Base-by-base conservation (phyloP, 257 asterid species). In the Schizonepeta tenuifolia region DNA sequence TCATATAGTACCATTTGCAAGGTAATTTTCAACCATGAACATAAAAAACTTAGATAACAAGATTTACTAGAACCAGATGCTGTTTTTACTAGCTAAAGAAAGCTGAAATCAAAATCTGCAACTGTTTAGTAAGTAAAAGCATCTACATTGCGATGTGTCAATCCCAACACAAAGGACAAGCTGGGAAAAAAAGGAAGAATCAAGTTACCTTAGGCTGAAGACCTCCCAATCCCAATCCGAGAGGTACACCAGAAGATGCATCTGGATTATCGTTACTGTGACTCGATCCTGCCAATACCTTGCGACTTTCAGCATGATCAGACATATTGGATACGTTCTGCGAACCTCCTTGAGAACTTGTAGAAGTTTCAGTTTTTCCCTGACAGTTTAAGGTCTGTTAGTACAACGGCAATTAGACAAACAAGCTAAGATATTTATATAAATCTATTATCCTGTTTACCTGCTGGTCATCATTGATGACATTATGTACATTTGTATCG, bases 191-290 rank as follows among this genome's bases (percentile, higher is more conserved):
- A 54, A 9, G 71, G 15, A 71, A 36, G 35, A 13, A 53, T 41
- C n/a, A 36, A 51, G 71, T 26, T 81, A 91, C 98, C 97, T 83
- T 91, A 22, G 95, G 87, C 71, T 88, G 96, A 84, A 93, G 87
- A 65, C 88, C 90, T 65, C 94, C 90, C 43, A 85, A 74, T 60
- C 98, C 98, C 81, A 93, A 74, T 41, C 98, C 98, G 73, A 89
- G 87, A 70, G 98, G 98, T 63, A 79, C 83, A 28, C 85, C 75
- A 33, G 89, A 64, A 41, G 95, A 77, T 74, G 79, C 80, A 71
- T 67, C 88, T 65, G 80, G 50, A 70, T 44, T 76, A 78, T 72
- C 75, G 61, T 47, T 61, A 65, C 70, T 84, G 67, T 77, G 81
- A 69, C 56, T 70, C 36, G 86, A 84, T 77, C 80, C 69, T 22